A percentile compares a stretch with the other conserved stretches of the same genome.
These are phyloP conservation scores for Polyporus arcularius DNA, from an alignment of 768 basidiomycete species.

Conservation along the genomic window DNA sequence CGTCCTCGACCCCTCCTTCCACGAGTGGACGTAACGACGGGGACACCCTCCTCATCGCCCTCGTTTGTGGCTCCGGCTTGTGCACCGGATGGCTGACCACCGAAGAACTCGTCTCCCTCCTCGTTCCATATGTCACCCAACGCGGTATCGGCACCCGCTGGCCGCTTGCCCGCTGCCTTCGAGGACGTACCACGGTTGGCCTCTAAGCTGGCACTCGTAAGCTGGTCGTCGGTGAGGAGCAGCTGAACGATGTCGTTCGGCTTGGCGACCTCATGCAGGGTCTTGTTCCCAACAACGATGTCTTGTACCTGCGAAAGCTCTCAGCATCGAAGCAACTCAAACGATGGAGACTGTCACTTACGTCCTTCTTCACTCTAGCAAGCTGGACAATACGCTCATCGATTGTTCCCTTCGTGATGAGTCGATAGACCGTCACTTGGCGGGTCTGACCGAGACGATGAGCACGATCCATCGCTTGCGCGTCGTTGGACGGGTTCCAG, in stretches of 20 bases:
- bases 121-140: constrained; percentile 80
- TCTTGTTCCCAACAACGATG: constrained; percentile 97
- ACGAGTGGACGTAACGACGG: constrained; percentile 21
- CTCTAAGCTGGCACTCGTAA: constrained; percentile 77
- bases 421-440: constrained; percentile 94
- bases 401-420: constrained; percentile 92
- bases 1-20: constrained; percentile 6
- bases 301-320: constrained; percentile 84
- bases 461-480: constrained; percentile 98
- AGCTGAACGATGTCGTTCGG: constrained; percentile 97
- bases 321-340: neutral
- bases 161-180: constrained; percentile 37
- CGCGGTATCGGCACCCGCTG: constrained; percentile 35
- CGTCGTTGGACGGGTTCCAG: constrained; percentile 97
- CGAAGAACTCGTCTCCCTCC: constrained; percentile 86
- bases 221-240: constrained; percentile 91
- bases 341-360: constrained; percentile 35
- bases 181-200: constrained; percentile 45
- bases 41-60: constrained; percentile 31
- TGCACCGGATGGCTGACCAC: constrained; percentile 51
- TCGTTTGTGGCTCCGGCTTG: constrained; percentile 23
- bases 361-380: constrained; percentile 96
- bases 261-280: constrained; percentile 88
- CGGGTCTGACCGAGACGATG: constrained; percentile 96
- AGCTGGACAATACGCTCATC: constrained; percentile 97